Conservation (phyloP, 768 basidiomycete species). For the Glaciozyma antarctica region DNA sequence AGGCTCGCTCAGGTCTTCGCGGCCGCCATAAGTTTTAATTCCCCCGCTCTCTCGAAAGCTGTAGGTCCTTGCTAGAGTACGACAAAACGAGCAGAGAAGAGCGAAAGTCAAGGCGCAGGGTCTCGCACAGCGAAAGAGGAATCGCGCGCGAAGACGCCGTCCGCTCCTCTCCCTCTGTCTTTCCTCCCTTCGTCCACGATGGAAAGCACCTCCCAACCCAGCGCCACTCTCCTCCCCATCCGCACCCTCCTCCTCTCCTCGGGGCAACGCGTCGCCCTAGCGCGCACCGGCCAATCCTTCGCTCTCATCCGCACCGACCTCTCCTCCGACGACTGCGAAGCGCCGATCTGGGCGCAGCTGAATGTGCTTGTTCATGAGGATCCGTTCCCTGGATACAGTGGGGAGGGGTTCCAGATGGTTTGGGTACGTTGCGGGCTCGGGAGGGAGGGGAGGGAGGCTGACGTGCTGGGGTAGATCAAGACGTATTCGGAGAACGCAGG, state of each 20-base stretch:
- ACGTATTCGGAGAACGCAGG: constrained; percentile 30
- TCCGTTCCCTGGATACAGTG: constrained; percentile 19
- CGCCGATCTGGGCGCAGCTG: constrained; percentile 46
- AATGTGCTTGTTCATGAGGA: constrained; percentile 15
- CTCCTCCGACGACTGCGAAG: constrained; percentile 84
- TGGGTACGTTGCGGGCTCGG: constrained; percentile 8
- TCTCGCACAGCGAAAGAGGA: no score
- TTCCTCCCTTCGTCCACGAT: no score
- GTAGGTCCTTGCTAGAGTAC: no score
- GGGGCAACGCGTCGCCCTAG: constrained; percentile 77
- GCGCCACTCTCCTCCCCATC: not conserved
- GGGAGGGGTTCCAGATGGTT: constrained; percentile 12
- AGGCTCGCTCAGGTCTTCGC: no score
- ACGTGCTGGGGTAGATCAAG: constrained; percentile 15
- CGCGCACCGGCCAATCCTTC: constrained; percentile 78
- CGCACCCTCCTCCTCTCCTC: constrained; percentile 81
- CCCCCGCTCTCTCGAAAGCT: no score
- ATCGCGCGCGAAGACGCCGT: no score
- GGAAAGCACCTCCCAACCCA: no score
- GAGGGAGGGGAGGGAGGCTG: not conserved
- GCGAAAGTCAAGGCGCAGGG: no score
- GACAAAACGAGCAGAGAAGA: no score
- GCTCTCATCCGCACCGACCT: constrained; percentile 87
- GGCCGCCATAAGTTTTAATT: no score
- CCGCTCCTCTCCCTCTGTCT: no score